These are phyloP conservation scores for Holtermanniella nyarrowii DNA, from an alignment of 768 basidiomycete species.

Conservation along the genomic window DNA sequence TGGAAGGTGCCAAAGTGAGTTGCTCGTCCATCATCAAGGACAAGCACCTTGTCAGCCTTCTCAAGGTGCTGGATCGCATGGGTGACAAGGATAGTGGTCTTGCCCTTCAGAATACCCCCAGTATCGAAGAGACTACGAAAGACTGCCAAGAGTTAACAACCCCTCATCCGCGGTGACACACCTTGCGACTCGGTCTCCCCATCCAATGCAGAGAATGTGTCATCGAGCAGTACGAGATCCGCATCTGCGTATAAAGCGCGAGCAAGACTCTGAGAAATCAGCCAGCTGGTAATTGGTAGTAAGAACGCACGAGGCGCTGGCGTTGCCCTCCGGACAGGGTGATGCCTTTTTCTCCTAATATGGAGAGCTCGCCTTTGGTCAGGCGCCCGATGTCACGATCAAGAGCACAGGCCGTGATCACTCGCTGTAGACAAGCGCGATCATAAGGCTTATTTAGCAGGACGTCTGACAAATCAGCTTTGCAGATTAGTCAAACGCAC, in stretches of 20 bases:
- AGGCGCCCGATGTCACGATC: conserved; percentile 20
- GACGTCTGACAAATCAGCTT: background rate
- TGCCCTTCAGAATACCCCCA: conserved; percentile 8
- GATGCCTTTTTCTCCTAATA: conserved; percentile 65
- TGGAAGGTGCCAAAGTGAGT: conserved; percentile 14
- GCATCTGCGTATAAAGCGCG: conserved; percentile 17
- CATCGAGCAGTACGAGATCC: conserved; percentile 18
- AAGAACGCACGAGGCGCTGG: conserved; percentile 17
- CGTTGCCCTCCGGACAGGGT: conserved; percentile 40
- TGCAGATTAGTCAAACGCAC: background rate
- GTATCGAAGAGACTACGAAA: conserved; percentile 17
- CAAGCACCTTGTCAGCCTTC: conserved; percentile 10
- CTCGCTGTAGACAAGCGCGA: conserved; percentile 10
- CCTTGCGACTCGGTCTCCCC: conserved; percentile 16
- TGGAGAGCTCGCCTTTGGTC: conserved; percentile 13
- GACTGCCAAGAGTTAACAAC: too few relatives aligned
- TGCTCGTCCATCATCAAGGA: conserved; percentile 8
- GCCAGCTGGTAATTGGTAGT: too few relatives aligned
- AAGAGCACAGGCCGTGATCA: conserved; percentile 33
- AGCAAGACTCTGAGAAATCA: conserved; percentile 16
- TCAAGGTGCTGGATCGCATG: conserved; percentile 19
- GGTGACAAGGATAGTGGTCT: conserved; percentile 15
- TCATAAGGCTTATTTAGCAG: background rate
- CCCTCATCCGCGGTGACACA: background rate
- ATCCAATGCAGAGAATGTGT: conserved; percentile 24